Percentiles rank a stretch among this genome's conserved stretches.
These are phyloP conservation scores for Pelargonium citronellum DNA, from an alignment of 441 rosid species.

Conservation along the genomic window DNA sequence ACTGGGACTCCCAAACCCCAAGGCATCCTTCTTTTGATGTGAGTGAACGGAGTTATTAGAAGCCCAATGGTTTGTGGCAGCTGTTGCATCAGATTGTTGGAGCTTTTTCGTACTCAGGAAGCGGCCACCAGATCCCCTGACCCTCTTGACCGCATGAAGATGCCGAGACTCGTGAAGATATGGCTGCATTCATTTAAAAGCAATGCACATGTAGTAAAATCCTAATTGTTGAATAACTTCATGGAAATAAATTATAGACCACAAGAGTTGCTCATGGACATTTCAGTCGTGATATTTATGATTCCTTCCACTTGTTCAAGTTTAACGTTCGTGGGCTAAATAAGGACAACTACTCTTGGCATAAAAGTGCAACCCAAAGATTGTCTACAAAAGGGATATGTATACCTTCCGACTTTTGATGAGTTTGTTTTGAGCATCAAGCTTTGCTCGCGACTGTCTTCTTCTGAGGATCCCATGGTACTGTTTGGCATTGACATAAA, in stretches of 20 bases:
- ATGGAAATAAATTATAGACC: neutral
- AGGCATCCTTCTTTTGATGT: conserved; percentile 4
- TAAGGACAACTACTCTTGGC: neutral
- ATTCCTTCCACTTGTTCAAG: neutral
- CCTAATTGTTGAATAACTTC: no score
- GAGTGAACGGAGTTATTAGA: conserved; percentile 15
- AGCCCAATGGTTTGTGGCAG: neutral
- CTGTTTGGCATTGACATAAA: conserved; percentile 44
- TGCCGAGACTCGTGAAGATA: conserved; percentile 51
- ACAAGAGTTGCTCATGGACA: neutral
- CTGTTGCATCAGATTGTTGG: conserved; percentile 15
- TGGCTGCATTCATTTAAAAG: conserved; percentile 31
- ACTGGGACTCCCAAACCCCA: conserved; percentile 14
- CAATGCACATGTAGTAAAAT: no score
- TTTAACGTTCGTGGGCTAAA: neutral
- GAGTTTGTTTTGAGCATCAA: conserved; percentile 40
- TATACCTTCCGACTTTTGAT: conserved; percentile 35
- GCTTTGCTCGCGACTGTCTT: conserved; percentile 45
- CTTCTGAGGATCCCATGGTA: conserved; percentile 46
- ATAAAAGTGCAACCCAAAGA: conserved; percentile 4
- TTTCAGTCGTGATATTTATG: neutral
- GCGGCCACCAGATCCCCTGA: conserved; percentile 48
- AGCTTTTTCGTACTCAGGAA: conserved; percentile 39
- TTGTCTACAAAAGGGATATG: neutral
- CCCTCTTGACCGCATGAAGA: conserved; percentile 38